Conservation (phyloP, 2,329 filamentous ascomycete genomes). For the Fusarium chuoi region DNA sequence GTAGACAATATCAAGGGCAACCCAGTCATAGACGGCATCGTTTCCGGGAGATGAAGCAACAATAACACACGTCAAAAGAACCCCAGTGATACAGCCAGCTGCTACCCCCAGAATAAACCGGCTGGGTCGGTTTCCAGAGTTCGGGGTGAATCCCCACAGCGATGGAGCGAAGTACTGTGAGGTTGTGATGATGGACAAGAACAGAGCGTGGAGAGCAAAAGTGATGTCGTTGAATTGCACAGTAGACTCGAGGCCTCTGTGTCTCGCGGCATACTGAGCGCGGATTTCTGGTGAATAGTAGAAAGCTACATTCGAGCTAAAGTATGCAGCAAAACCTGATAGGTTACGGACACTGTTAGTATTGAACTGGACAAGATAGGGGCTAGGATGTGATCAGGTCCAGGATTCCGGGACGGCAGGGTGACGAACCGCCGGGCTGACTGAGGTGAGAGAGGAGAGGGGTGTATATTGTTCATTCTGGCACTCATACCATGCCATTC, state of each 20-base stretch:
- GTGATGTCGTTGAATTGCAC: constrained; percentile 90
- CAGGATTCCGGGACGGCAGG: constrained; percentile 8
- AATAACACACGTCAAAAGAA: constrained; percentile 61
- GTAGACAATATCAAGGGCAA: constrained; percentile 71
- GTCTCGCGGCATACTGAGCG: constrained; percentile 82
- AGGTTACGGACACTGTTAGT: constrained; percentile 26
- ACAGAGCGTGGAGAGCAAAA: constrained; percentile 83
- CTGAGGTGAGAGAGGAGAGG: constrained; percentile 8
- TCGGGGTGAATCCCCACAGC: constrained; percentile 80
- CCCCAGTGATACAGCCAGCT: constrained; percentile 72
- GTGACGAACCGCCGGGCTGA: constrained; percentile 11
- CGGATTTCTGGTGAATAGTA: constrained; percentile 83
- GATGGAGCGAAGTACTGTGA: constrained; percentile 77
- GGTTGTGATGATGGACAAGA: constrained; percentile 77
- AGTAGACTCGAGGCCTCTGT: constrained; percentile 80
- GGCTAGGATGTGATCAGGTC: constrained; percentile 25
- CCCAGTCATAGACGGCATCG: constrained; percentile 62
- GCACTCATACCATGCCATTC: constrained; percentile 28
- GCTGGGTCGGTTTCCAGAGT: constrained; percentile 64
- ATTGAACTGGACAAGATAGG: background rate
- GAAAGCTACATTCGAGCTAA: constrained; percentile 78
- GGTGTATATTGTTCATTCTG: constrained; percentile 17
- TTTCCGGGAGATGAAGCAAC: constrained; percentile 53
- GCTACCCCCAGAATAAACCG: constrained; percentile 75
- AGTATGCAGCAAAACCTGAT: constrained; percentile 77